Evolutionary conservation across 495 filamentous ascomycete genomes (phyloP).

Genomic region (Letharia lupina): DNA sequence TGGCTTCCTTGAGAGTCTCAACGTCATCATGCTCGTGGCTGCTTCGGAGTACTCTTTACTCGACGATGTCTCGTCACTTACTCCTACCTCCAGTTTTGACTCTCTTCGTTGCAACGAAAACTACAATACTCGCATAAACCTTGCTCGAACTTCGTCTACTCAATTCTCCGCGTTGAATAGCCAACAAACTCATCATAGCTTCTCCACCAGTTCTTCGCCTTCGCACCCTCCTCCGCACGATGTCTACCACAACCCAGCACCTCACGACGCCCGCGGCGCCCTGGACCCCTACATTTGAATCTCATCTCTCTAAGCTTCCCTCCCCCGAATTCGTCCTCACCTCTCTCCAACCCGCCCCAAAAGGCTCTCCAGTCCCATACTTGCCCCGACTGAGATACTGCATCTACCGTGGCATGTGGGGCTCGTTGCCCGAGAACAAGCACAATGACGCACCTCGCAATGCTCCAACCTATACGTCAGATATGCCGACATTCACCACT

Average conservation of each 20-base stretch:
- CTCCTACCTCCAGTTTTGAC: not conserved
- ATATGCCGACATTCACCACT: conserved; percentile 75
- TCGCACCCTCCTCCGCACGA: conserved; percentile 21
- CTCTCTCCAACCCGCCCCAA: conserved; percentile 47
- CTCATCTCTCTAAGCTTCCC: conserved; percentile 52
- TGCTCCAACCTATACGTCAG: conserved; percentile 57
- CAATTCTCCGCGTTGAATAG: not conserved
- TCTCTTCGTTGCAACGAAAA: not conserved
- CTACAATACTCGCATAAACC: not conserved
- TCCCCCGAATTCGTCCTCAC: conserved; percentile 64
- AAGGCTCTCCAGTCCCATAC: conserved; percentile 27
- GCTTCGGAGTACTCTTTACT: not conserved
- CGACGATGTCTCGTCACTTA: not conserved
- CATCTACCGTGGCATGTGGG: conserved; percentile 80
- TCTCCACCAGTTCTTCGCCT: conserved; percentile 17
- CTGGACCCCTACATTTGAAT: conserved; percentile 61
- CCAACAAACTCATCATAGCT: conserved; percentile 17
- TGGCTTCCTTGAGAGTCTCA: not conserved
- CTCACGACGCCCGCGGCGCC: conserved; percentile 36
- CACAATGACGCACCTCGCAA: conserved; percentile 60
- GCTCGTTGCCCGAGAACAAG: conserved; percentile 56
- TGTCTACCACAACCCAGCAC: conserved; percentile 27
- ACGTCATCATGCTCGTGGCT: not conserved
- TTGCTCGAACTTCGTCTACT: not conserved
- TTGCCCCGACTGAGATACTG: conserved; percentile 55